Evolutionary conservation across 495 filamentous ascomycete genomes (phyloP), one percentile per base, ranked within the genome.

Genomic region (Chaetomium tenue): DNA sequence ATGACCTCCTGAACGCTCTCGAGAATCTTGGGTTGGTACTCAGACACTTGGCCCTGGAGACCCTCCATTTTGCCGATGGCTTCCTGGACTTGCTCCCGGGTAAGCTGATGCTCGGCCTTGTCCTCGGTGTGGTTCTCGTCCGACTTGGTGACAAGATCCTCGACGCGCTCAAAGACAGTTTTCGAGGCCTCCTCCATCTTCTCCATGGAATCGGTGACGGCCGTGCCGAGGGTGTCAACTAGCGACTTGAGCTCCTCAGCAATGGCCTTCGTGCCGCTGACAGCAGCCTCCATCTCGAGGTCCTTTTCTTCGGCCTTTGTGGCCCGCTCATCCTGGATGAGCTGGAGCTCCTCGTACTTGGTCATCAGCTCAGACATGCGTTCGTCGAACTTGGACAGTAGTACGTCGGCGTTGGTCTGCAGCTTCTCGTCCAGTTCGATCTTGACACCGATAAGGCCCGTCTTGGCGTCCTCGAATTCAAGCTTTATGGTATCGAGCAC

Each of bases 1-100:
- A 93, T 79, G n/a, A 96, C 87, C 68, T 94, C 89, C 65, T 91
- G 88, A 52, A 97, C 82, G 0, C 88, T 85, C 33, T 92, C 87
- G 33, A 96, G 79, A 58, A 96, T 88, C 73, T 92, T 89, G 5
- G 93, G 93, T 61, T 96, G 87, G 73, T 88, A 90, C 71, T 96
- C 91, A 7, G 83, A 82, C 12, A 93, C 81, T 56, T 92, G 83
- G 58, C 81, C 86, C 61, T 93, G 90, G 0, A 97, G 81, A 52
- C 84, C 86, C 56, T 90, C 90, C 22, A 96, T 85, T 4, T 86
- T 84, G 66, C 82, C 82, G 30, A 91, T 77, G 5, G 86, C 83
- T 68, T 90, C 86, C 63, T 88, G 85, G 57, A 91, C 79, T 67
- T 94, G 88, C 25, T 88, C 89, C 5, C 89, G 84, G 3, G 91